Conservation (phyloP, 306 rosid genomes). For the Hippophae gyantsensis region DNA sequence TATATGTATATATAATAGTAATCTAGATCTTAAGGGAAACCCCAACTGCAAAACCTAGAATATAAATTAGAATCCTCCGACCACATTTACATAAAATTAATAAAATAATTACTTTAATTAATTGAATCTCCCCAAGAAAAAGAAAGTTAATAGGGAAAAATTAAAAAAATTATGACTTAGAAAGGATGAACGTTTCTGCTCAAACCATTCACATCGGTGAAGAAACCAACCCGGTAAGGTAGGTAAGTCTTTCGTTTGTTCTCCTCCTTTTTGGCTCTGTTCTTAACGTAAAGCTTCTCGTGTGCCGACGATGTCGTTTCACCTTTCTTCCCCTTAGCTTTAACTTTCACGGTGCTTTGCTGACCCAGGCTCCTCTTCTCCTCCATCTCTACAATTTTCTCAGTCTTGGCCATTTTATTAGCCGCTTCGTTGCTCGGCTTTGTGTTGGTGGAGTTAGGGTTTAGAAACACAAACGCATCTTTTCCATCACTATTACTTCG, state of each 20-base stretch:
- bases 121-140: neutral
- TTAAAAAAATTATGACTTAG: constrained; percentile 11
- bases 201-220: constrained; percentile 44
- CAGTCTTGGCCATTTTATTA: constrained; percentile 3
- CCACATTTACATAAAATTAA: constrained; percentile 19
- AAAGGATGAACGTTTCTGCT: constrained; percentile 75
- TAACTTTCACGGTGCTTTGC: neutral
- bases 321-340: constrained; percentile 7
- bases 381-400: neutral
- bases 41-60: neutral
- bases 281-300: constrained; percentile 55
- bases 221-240: constrained; percentile 79
- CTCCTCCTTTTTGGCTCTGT: constrained; percentile 49
- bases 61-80: neutral
- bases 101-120: neutral
- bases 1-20: no score
- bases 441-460: constrained; percentile 13
- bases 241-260: constrained; percentile 64
- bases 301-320: constrained; percentile 44
- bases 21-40: neutral
- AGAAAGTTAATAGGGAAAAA: neutral
- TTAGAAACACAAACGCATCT: constrained; percentile 62
- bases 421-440: constrained; percentile 1
- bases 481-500: constrained; percentile 83
- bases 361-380: neutral